Base-by-base conservation (phyloP, 352 stramenopile species). In the Phytophthora pinifolia region DNA sequence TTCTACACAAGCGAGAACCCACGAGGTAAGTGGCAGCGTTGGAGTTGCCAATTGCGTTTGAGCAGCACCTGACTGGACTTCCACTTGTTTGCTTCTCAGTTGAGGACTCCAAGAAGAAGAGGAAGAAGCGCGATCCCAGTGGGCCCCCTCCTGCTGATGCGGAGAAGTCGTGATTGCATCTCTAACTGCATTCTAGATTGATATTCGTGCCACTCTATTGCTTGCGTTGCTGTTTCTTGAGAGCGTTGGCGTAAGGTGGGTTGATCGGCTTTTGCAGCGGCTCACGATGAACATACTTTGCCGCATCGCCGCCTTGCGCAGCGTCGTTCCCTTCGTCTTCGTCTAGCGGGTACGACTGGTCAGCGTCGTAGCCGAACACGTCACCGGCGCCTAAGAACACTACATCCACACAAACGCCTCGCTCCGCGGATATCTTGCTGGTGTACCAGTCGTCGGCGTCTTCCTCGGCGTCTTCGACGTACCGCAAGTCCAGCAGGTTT, bases 1-100 rank as follows among this genome's bases (percentile, higher is more conserved):
- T 98, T 98, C 45, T 98, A 98, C 58, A 82, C 90, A 9, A 81
- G 74, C 44, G 88, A 91, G 43, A 97, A 97, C 70, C 78, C 83
- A 25, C 69, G 86, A 76, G 88, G 83, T 94, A 29, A n/a, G 25
- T 57, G n/a, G 9, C 25, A 63, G 32, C 9, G 17, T 9, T 45
- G 15, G 17, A 35, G 6, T 9, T 7, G 25, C 18, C 6, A 3
- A 48, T n/a, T 10, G 2, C 29, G 1, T 35, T 35, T 30, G 10
- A 31, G 31, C 15, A 5, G 9, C 12, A 17, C 10, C 17, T 63
- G 32, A 58, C 33, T 29, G 0, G 0, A 48, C 8, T n/a, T 3
- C 29, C 27, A 5, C 42, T 15, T 54, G 14, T 25, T 20, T 22
- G 6, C n/a, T 25, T 31, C 6, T 68, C 64, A 87, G 80, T 89